Base-by-base conservation (phyloP, 2,329 filamentous ascomycete genomes). In the Polytolypa hystricis region DNA sequence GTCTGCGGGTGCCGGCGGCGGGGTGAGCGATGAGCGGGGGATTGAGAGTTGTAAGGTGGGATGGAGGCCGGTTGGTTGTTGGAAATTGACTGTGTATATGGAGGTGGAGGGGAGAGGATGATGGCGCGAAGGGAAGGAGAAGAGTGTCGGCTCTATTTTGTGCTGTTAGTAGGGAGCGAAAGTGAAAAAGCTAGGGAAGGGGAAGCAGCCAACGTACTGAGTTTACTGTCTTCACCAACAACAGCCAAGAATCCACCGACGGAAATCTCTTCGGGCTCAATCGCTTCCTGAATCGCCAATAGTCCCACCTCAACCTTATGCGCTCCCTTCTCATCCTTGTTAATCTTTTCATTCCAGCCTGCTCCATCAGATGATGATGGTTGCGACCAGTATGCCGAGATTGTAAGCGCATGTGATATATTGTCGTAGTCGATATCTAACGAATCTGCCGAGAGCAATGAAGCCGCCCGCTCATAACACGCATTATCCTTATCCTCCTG, bases 61-160 rank as follows among this genome's bases (percentile, higher is more conserved):
- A 60, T 95, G 89, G 7, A 95, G 70, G 6, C 89, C 87, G 0
- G 78, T 80, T 1, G 86, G 86, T 2, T 65, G 45, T n/a, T 74
- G 55, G 52, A 93, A 86, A 1, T 60, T 60, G 14, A 77, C 69
- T 0, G 65, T 69, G 57, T 84, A 93, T 35, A 61, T 70, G 9
- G 64, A 57, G 0, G 66, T 56, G 14, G 52, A 48, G 2, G 61
- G 57, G 10, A 73, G 61, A 9, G 71, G 65, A 47, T 81, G 75
- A 57, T 95, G 87, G 0, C 86, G 77, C 2, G 84, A 77, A 2
- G 84, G 79, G 46, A 93, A 91, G 29, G 82, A 77, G 64, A 96
- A 95, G 30, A 89, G 66, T 0, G 84, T 82, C 2, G 82, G 72
- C 26, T 81, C 81, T 73, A 45, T 34, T 10, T 8, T n/a, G 26